These are phyloP conservation scores for Saccharomycopsis phalli DNA, from an alignment of 1,139 yeast species.

Conservation along the genomic window DNA sequence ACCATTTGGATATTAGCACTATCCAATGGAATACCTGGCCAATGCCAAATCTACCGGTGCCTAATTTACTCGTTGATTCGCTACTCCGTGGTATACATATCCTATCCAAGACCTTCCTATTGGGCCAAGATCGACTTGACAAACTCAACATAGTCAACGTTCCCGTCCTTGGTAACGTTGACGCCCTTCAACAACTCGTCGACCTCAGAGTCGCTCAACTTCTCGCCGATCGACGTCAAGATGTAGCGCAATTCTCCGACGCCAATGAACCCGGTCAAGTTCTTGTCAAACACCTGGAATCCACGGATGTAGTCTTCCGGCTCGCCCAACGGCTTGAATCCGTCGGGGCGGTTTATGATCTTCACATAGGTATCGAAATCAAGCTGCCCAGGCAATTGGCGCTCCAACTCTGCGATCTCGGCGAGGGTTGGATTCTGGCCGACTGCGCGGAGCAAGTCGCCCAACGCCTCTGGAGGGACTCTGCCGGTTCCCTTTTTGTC, in stretches of 20 bases:
- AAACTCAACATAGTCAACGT: constrained; percentile 90
- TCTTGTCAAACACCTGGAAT: constrained; percentile 96
- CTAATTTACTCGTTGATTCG: too few species aligned
- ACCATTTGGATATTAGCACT: too few species aligned
- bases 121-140: constrained; percentile 91
- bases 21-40: too few species aligned
- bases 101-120: constrained; percentile 30
- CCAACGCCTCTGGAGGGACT: constrained; percentile 80
- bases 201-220: constrained; percentile 81
- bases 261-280: constrained; percentile 89
- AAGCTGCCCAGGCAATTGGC: constrained; percentile 33
- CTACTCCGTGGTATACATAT: too few species aligned
- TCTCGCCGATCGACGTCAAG: constrained; percentile 89
- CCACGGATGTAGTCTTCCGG: constrained; percentile 97
- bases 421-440: constrained; percentile 97
- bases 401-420: constrained; percentile 70
- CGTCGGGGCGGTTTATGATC: constrained; percentile 79
- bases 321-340: constrained; percentile 83
- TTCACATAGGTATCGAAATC: constrained; percentile 74
- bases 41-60: too few species aligned
- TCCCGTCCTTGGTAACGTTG: constrained; percentile 86
- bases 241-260: constrained; percentile 95
- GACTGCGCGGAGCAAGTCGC: constrained; percentile 90
- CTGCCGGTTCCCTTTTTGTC: constrained; percentile 95
- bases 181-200: constrained; percentile 95